Conservation (phyloP, 306 rosid species). For the Sophora flavescens region DNA sequence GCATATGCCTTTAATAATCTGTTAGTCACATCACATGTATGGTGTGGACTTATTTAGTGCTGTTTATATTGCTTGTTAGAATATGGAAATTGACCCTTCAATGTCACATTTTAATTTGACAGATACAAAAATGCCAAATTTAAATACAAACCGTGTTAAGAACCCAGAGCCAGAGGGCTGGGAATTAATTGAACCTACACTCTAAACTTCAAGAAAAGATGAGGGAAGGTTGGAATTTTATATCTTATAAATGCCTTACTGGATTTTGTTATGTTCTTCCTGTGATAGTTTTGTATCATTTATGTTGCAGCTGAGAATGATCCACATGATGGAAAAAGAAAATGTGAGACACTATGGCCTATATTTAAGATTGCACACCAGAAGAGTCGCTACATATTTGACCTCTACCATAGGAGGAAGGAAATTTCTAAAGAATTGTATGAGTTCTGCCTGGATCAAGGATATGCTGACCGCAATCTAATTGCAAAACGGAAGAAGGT, state of each 20-base stretch:
- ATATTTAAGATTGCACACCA: conserved; percentile 80
- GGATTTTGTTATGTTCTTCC: neutral
- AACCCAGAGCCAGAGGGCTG: conserved; percentile 98
- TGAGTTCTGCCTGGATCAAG: conserved; percentile 80
- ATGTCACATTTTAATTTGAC: conserved; percentile 38
- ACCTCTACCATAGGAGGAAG: conserved; percentile 69
- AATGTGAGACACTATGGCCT: conserved; percentile 81
- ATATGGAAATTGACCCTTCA: conserved; percentile 24
- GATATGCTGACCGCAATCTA: conserved; percentile 76
- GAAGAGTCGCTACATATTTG: conserved; percentile 80
- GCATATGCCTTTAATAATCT: neutral
- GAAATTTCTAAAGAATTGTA: conserved; percentile 78
- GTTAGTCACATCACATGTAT: no score
- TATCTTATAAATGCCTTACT: neutral
- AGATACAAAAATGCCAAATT: conserved; percentile 80
- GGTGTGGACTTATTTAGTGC: no score
- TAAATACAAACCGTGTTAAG: conserved; percentile 85
- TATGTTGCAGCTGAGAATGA: conserved; percentile 71
- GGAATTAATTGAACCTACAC: conserved; percentile 92
- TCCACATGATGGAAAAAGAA: conserved; percentile 75
- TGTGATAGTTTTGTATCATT: conserved; percentile 37
- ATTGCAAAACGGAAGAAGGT: conserved; percentile 88
- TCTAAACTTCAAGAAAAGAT: conserved; percentile 92
- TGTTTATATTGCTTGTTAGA: conserved; percentile 5
- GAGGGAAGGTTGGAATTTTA: conserved; percentile 79